phyloP scores from a whole-genome alignment of 306 rosid species.

The Prunus padus region DNA sequence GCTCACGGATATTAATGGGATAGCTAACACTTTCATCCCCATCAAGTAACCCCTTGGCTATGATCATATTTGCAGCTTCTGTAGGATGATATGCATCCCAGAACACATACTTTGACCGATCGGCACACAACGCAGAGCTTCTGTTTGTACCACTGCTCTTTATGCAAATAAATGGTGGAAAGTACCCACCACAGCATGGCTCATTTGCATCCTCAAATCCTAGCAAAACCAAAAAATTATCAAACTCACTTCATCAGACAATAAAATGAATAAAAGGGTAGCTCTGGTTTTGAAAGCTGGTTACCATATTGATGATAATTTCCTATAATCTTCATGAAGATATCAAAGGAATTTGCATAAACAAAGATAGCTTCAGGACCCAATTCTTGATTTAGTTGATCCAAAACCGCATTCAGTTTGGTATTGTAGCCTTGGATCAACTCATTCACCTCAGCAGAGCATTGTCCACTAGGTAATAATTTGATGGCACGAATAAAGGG shows the following conservation, averaged over 20 bases:
- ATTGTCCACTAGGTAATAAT: constrained; percentile 32
- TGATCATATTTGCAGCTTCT: constrained; percentile 49
- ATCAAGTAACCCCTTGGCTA: constrained; percentile 40
- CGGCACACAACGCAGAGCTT: constrained; percentile 35
- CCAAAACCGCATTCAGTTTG: no score
- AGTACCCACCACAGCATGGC: constrained; percentile 52
- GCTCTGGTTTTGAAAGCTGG: no score
- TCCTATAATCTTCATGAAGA: no score
- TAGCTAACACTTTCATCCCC: constrained; percentile 37
- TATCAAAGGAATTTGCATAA: no score
- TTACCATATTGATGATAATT: no score
- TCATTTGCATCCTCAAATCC: constrained; percentile 41
- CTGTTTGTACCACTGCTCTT: constrained; percentile 6
- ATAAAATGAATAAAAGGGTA: no score
- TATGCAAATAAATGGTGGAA: constrained; percentile 48
- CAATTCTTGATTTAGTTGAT: no score
- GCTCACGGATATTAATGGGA: constrained; percentile 49
- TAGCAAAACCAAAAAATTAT: no score
- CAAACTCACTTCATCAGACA: no score
- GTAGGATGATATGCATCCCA: constrained; percentile 70
- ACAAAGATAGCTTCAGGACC: no score
- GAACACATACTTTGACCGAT: constrained; percentile 50
- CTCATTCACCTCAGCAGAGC: no score
- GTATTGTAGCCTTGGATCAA: no score
- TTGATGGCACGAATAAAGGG: constrained; percentile 46